Conservation (phyloP, 192 early-diverging fungal species). For the Pilaira anomala region DNA sequence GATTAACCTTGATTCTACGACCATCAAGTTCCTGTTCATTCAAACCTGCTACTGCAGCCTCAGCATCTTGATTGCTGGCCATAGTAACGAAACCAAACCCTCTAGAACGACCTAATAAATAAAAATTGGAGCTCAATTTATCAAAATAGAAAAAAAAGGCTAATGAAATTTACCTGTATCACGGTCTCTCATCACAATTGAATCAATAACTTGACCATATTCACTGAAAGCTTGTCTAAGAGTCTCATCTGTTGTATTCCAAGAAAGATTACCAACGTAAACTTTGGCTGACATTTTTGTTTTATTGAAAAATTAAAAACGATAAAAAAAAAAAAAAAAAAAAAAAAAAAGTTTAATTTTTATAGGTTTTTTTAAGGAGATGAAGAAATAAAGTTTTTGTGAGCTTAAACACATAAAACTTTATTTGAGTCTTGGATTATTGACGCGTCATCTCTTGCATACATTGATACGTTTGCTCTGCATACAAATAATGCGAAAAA, state of each 20-base stretch:
- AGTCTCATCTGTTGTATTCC: constrained; percentile 58
- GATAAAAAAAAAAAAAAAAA: too few species aligned
- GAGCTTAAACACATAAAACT: too few species aligned
- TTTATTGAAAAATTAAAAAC: too few species aligned
- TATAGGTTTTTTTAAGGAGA: too few species aligned
- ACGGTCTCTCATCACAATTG: constrained; percentile 67
- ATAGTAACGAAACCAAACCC: constrained; percentile 85
- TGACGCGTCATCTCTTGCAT: too few species aligned
- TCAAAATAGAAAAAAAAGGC: not conserved
- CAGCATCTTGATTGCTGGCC: constrained; percentile 38
- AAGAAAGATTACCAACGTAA: constrained; percentile 69
- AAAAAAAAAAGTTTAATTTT: too few species aligned
- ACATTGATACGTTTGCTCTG: too few species aligned
- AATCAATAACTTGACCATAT: constrained; percentile 62
- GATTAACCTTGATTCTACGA: constrained; percentile 68
- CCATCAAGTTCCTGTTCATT: constrained; percentile 72
- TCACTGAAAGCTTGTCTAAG: constrained; percentile 58
- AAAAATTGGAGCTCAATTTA: not conserved
- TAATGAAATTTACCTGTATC: constrained; percentile 63
- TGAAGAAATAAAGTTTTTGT: too few species aligned
- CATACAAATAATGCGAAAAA: too few species aligned
- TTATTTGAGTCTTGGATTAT: too few species aligned
- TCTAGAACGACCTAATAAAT: constrained; percentile 59
- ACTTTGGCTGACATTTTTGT: too few species aligned
- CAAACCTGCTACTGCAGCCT: constrained; percentile 56